Evolutionary conservation across 2,329 filamentous ascomycete genomes (phyloP), one percentile per base, ranked within the genome.

Genomic region (Tolypocladium amazonense): DNA sequence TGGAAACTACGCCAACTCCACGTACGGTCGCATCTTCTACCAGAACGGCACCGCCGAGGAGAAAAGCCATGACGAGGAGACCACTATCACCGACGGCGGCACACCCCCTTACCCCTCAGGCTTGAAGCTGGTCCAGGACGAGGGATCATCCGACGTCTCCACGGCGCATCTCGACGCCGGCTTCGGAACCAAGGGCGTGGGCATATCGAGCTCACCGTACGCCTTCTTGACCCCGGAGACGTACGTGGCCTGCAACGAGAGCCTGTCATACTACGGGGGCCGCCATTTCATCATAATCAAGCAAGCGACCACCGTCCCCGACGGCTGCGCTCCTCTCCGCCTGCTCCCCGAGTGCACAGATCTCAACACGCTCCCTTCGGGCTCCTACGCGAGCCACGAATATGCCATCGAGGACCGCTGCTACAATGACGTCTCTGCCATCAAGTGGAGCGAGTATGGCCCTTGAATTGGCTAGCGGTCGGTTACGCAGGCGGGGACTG

Each of bases 41-140:
- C 68, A 76, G 58, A 81, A 81, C 66, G 77, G 74, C 67, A 78
- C 78, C 4, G 69, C 69, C n/a, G 57, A 63, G 18, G 69, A 75
- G 25, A 59, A 70, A 12, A 63, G 62, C 14, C 66, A 60, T 52
- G 63, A 64, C 35, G 52, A 60, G 11, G 69, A 69, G 33, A 71
- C 67, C 56, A 63, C 77, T 60, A 53, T 79, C 18, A 72, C 70
- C 56, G 77, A 79, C 64, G 68, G 69, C 41, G 74, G 73, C 43
- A 72, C 67, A 2, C 74, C 74, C 1, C 66, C 65, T 1, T 71
- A 70, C 62, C 74, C 77, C 2, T 72, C 64, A 39, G 74, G 73
- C 52, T 63, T 79, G 59, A 64, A 62, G 56, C 66, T 68, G 18
- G 57, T 59, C 20, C 58, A 59, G 27, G 68, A 68, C 35, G 62